Base-by-base conservation (phyloP, 2,329 filamentous ascomycete species). In the Plenodomus lindquistii region DNA sequence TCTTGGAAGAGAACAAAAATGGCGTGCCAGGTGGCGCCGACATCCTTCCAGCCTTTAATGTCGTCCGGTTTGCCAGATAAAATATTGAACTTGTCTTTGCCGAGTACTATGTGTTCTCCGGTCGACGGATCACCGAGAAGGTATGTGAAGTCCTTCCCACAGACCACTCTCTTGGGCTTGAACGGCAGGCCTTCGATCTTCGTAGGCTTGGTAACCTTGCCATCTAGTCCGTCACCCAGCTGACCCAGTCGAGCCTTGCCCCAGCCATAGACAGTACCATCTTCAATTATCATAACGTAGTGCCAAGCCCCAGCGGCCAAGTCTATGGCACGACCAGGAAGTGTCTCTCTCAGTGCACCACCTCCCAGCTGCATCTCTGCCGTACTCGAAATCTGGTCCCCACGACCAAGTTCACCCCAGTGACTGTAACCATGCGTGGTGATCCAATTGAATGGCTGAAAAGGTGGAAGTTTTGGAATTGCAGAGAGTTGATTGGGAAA, bases 241-340 rank as follows among this genome's bases (percentile, higher is more conserved):
- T 99, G 93, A 0, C 89, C 89, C 66, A 96, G 94, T 19, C 91
- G 82, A 13, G 88, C 87, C 61, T 85, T 89, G 0, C 94, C 94
- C 93, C 93, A 97, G 2, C 91, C 92, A 67, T 88, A 96, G 1
- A 86, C 85, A 15, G 88, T 80, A 0, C 92, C 93, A 65, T 88
- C 87, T 37, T 81, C 81, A 3, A 96, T 73, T 0, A 97, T 81
- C 1, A 77, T 84, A 15, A 95, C 82, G 0, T 85, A 84, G 66
- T 99, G 94, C 18, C 84, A 85, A 78, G 96, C 88, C 24, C 88
- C 85, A 10, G 89, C 87, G 2, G 86, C 77, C 20, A 97, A 66
- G 48, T 87, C 81, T 1, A 82, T 72, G 3, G 96, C 47, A 17
- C 15, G 4, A 37, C 53, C 45, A 19, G 48, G 46, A 15, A 56